Conservation (phyloP, 352 stramenopile species). For the Phytophthora rubi region DNA sequence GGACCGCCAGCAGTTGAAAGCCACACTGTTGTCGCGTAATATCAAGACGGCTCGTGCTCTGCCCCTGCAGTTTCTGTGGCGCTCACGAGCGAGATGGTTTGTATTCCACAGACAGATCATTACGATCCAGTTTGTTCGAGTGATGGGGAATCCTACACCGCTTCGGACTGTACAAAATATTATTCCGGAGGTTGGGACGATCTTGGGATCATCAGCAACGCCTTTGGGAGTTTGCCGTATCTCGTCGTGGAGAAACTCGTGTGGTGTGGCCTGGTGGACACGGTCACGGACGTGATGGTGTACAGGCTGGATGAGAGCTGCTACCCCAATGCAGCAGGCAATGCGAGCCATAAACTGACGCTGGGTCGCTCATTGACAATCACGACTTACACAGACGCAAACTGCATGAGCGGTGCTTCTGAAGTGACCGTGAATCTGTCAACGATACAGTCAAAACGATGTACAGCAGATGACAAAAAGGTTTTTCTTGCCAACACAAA, state of each 20-base stretch:
- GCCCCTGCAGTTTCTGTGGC: not conserved
- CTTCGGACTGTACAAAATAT: not conserved
- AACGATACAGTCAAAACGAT: not conserved
- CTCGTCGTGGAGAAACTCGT: constrained; percentile 12
- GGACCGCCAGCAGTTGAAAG: not conserved
- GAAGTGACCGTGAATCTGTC: not conserved
- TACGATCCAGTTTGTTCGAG: not conserved
- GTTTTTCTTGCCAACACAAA: not conserved
- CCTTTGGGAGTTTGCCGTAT: constrained; percentile 7
- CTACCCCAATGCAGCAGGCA: constrained; percentile 3
- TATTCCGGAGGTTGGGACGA: not conserved
- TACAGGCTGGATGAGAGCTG: constrained; percentile 9
- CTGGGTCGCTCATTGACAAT: not conserved
- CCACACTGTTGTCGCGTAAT: not conserved
- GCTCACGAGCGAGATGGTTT: not conserved
- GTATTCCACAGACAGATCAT: not conserved
- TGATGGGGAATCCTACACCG: not conserved
- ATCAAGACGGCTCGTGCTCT: not conserved
- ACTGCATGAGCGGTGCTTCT: not conserved
- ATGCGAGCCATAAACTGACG: not conserved
- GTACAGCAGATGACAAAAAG: not conserved
- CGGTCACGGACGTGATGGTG: constrained; percentile 1
- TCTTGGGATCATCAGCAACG: constrained; percentile 4
- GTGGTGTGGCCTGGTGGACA: not conserved
- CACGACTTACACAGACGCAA: not conserved